Conservation (phyloP, 2,329 filamentous ascomycete genomes). For the Thermothelomyces thermophilus region DNA sequence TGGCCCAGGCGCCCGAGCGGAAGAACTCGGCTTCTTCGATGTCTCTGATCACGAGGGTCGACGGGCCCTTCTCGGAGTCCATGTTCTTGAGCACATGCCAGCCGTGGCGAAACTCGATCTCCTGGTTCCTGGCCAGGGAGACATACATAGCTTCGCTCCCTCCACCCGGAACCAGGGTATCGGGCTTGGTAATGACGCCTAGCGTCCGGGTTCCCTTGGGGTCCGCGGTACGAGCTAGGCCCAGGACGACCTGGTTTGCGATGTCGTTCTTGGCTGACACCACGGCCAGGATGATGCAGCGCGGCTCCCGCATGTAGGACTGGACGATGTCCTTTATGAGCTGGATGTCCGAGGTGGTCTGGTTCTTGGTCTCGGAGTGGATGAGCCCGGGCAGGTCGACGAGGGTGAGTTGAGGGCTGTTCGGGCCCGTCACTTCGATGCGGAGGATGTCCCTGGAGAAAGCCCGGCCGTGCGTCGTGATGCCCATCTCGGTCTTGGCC, state of each 20-base stretch:
- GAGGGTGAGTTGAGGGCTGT: conserved; percentile 43
- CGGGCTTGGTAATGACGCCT: conserved; percentile 49
- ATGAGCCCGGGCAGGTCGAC: conserved; percentile 48
- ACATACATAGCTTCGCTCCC: conserved; percentile 36
- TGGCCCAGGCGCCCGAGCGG: conserved; percentile 16
- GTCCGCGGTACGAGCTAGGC: conserved; percentile 27
- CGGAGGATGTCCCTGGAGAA: conserved; percentile 37
- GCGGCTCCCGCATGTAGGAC: conserved; percentile 44
- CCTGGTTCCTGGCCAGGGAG: conserved; percentile 38
- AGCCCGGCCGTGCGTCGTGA: conserved; percentile 28
- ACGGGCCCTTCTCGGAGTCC: conserved; percentile 28
- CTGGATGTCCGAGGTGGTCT: conserved; percentile 34
- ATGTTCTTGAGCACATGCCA: conserved; percentile 39
- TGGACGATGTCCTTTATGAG: conserved; percentile 38
- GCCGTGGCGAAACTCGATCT: conserved; percentile 42
- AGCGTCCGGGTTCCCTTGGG: conserved; percentile 35
- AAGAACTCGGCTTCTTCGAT: conserved; percentile 32
- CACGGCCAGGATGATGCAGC: conserved; percentile 50
- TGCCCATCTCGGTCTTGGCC: conserved; percentile 39
- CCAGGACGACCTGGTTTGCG: conserved; percentile 48
- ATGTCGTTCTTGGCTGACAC: conserved; percentile 45
- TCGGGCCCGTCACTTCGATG: conserved; percentile 36
- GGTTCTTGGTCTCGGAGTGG: conserved; percentile 35
- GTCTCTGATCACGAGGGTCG: conserved; percentile 28
- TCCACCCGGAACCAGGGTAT: conserved; percentile 33